Evolutionary conservation across 768 basidiomycete species (phyloP).

Genomic region (Polyporus arcularius): DNA sequence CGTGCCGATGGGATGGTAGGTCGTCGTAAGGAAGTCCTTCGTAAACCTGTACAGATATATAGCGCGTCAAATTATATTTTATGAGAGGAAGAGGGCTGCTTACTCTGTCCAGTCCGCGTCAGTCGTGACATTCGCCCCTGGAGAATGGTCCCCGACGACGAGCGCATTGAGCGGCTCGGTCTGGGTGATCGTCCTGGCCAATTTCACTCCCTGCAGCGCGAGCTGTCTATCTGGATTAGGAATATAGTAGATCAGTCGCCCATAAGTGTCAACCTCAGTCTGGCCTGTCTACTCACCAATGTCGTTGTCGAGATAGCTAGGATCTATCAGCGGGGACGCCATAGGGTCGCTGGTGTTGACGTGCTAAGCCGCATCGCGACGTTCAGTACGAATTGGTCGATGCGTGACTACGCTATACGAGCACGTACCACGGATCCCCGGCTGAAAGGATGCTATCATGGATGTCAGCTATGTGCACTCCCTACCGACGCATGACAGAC

Average conservation of each 20-base stretch:
- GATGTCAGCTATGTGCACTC: not conserved
- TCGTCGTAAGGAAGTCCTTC: not conserved
- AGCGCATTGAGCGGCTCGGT: not conserved
- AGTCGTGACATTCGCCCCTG: not conserved
- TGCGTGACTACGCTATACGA: not conserved
- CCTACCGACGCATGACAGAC: too few relatives aligned
- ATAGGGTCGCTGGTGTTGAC: slow-evolving; percentile 3
- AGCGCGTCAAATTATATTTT: too few relatives aligned
- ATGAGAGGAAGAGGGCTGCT: not conserved
- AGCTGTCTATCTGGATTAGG: not conserved
- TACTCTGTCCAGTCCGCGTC: not conserved
- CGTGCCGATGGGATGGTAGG: slow-evolving; percentile 8
- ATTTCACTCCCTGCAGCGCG: not conserved
- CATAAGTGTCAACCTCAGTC: not conserved
- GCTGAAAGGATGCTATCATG: not conserved
- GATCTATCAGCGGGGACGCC: slow-evolving; percentile 1
- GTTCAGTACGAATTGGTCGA: not conserved
- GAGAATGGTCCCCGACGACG: not conserved
- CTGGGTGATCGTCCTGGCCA: not conserved
- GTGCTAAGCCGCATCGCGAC: not conserved
- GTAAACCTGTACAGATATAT: not conserved
- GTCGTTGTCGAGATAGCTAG: not conserved
- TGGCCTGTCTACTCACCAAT: not conserved
- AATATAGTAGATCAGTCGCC: not conserved
- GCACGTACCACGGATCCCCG: not conserved